A percentile compares a stretch with the other conserved stretches of the same genome.
phyloP scores from a whole-genome alignment of 768 basidiomycete genomes.

The Lentinula sp. region DNA sequence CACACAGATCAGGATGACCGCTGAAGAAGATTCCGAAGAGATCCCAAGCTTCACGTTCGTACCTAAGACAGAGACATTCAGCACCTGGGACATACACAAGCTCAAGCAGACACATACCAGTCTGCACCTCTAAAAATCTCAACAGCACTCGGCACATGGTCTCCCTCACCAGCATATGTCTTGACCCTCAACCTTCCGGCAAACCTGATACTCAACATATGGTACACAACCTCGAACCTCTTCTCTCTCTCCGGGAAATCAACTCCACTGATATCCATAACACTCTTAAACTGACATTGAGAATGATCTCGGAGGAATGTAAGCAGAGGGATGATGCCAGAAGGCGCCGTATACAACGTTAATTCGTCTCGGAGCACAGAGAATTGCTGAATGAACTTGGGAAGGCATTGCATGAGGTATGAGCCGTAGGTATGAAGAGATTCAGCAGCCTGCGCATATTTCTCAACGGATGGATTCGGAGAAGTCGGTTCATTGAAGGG shows the following conservation, averaged over 20 bases:
- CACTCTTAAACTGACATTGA: slow-evolving; percentile 88
- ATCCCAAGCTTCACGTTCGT: slow-evolving; percentile 98
- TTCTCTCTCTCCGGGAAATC: slow-evolving; percentile 92
- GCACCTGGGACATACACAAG: background rate
- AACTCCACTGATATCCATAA: slow-evolving; percentile 92
- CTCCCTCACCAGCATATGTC: slow-evolving; percentile 92
- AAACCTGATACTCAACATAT: slow-evolving; percentile 76
- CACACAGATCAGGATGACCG: slow-evolving; percentile 93
- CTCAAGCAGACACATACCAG: slow-evolving; percentile 51
- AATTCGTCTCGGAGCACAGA: slow-evolving; percentile 95
- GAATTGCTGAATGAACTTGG: slow-evolving; percentile 98
- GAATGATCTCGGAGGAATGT: slow-evolving; percentile 94
- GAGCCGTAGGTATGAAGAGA: slow-evolving; percentile 88
- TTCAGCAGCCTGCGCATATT: slow-evolving; percentile 68
- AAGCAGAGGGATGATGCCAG: slow-evolving; percentile 76
- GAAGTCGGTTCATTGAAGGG: slow-evolving; percentile 91
- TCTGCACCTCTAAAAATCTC: slow-evolving; percentile 87
- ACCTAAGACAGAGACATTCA: slow-evolving; percentile 40
- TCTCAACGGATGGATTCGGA: slow-evolving; percentile 73
- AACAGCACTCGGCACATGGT: slow-evolving; percentile 80
- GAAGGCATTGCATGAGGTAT: slow-evolving; percentile 88
- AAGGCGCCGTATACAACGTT: slow-evolving; percentile 80
- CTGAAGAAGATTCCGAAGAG: slow-evolving; percentile 96
- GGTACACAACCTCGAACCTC: slow-evolving; percentile 96
- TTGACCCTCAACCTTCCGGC: slow-evolving; percentile 91